A percentile compares a stretch with the other conserved stretches of the same genome.
phyloP scores from a whole-genome alignment of 768 basidiomycete genomes.

The Boletus sp. region DNA sequence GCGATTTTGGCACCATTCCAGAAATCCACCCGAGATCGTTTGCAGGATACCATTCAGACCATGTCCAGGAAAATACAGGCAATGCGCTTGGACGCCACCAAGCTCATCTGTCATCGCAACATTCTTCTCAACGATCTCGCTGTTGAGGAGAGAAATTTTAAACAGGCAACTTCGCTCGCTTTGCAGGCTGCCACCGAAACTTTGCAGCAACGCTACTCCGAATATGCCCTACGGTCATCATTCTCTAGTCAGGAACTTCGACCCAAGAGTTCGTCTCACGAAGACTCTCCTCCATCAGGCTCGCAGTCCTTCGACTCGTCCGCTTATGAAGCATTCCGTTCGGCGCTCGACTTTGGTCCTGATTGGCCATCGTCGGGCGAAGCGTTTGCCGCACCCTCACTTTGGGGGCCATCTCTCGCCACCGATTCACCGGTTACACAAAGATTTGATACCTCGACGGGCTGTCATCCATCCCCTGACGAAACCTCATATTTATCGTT shows the following conservation, averaged over 20 bases:
- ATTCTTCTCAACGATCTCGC: slow-evolving; percentile 75
- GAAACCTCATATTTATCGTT: slow-evolving; percentile 23
- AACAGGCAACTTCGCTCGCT: slow-evolving; percentile 65
- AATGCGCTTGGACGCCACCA: slow-evolving; percentile 70
- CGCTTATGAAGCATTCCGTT: slow-evolving; percentile 61
- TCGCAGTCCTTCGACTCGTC: slow-evolving; percentile 43
- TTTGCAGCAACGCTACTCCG: slow-evolving; percentile 45
- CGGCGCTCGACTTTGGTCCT: slow-evolving; percentile 57
- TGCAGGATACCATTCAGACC: slow-evolving; percentile 58
- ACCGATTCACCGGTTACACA: slow-evolving; percentile 37
- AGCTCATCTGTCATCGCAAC: slow-evolving; percentile 70
- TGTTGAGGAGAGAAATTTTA: slow-evolving; percentile 66
- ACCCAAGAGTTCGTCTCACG: slow-evolving; percentile 12
- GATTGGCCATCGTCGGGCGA: slow-evolving; percentile 48
- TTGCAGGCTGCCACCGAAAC: slow-evolving; percentile 70
- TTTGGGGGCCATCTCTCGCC: slow-evolving; percentile 31
- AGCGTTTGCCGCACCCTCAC: slow-evolving; percentile 34
- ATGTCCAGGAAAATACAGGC: slow-evolving; percentile 65
- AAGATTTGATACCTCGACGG: slow-evolving; percentile 30
- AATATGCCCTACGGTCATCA: slow-evolving; percentile 34
- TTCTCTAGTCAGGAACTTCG: slow-evolving; percentile 33
- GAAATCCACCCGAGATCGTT: slow-evolving; percentile 74
- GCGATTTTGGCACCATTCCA: slow-evolving; percentile 87
- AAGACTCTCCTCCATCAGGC: slow-evolving; percentile 8
- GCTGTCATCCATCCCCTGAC: slow-evolving; percentile 32